Evolutionary conservation across 495 filamentous ascomycete species (phyloP), one percentile per base, ranked within the genome.

Genomic region (Tuber indicum): DNA sequence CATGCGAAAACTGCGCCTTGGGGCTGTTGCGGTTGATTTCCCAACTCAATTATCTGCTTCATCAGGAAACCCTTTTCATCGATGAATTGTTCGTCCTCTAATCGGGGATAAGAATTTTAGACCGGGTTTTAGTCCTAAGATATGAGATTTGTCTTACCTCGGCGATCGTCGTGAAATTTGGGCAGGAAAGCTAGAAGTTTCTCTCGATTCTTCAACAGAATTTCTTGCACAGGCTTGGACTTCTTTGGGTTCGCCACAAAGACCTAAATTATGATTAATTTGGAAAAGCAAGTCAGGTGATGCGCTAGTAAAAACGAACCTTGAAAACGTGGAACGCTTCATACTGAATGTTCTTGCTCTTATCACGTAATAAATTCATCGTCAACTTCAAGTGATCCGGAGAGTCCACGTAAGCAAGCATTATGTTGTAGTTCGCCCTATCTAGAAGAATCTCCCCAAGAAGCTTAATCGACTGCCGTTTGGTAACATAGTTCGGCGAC

Each of bases 251-350:
- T 98, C 71, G 96, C 96, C 72, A 98, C 96, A 85, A 99, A 99
- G 75, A 99, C 94, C 91, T 92, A 21, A 44, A 62, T 49, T 39
- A 49, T 58, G 73, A 66, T 70, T 72, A 39, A 44, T 12, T 47
- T 17, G 32, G 10, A 32, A 66, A 52, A 36, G 66, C 12, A 47
- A 58, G 36, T 43, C 23, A 39, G n/a, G 69, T 52, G 52, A 45
- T 66, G 26, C 3, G 39, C 10, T 6, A 49, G 45, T 43, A 45
- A 73, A 47, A 41, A 42, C 85, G 79, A 86, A 92, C 91, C 88
- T 99, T 99, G 87, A 99, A 99, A 49, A 99, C 95, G 84, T 99
- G 96, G 84, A 99, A 99, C 41, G 94, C 95, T 85, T 99, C 96
- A 83, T 98, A 99, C 83, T 98, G 94, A 72, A 99, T 96, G 93